Percentiles rank a stretch among this genome's conserved stretches.
These are phyloP conservation scores for Phyllosticta citribraziliensis DNA, from an alignment of 2,329 filamentous ascomycete genomes.

Conservation along the genomic window DNA sequence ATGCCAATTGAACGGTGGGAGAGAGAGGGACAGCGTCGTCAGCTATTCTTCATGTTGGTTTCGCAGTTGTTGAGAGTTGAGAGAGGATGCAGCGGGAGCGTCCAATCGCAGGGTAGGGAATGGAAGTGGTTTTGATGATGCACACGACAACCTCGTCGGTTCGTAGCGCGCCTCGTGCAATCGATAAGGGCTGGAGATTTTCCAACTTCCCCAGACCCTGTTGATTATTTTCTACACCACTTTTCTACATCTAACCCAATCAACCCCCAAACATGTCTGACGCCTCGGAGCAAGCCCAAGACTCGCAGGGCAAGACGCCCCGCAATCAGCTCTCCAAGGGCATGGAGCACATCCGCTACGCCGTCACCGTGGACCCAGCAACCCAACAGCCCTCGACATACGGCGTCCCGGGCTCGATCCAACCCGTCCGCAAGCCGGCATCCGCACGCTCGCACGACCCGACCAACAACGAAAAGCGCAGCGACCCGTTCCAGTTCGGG, in stretches of 20 bases:
- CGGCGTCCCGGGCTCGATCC: constrained; percentile 38
- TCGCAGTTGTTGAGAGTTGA: not conserved
- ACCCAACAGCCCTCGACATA: constrained; percentile 27
- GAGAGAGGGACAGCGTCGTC: not conserved
- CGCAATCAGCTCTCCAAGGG: constrained; percentile 40
- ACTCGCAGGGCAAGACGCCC: constrained; percentile 12
- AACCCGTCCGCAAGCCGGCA: constrained; percentile 34
- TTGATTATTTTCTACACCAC: not conserved
- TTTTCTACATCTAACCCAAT: not conserved
- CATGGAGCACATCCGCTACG: constrained; percentile 44
- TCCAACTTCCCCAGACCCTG: not conserved
- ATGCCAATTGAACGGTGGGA: not conserved
- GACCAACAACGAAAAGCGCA: constrained; percentile 69
- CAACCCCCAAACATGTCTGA: not conserved
- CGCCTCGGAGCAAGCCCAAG: not conserved
- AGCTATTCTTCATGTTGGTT: constrained; percentile 4
- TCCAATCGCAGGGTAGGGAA: not conserved
- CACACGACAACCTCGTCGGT: not conserved
- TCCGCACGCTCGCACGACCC: constrained; percentile 59
- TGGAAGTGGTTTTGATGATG: not conserved
- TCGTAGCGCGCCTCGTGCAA: not conserved
- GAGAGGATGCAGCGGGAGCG: not conserved
- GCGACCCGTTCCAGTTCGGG: constrained; percentile 91
- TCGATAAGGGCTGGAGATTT: constrained; percentile 5
- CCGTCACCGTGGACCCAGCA: constrained; percentile 34